Base-by-base conservation (phyloP, 768 basidiomycete genomes). In the Gloeopeniophorella convolvens region DNA sequence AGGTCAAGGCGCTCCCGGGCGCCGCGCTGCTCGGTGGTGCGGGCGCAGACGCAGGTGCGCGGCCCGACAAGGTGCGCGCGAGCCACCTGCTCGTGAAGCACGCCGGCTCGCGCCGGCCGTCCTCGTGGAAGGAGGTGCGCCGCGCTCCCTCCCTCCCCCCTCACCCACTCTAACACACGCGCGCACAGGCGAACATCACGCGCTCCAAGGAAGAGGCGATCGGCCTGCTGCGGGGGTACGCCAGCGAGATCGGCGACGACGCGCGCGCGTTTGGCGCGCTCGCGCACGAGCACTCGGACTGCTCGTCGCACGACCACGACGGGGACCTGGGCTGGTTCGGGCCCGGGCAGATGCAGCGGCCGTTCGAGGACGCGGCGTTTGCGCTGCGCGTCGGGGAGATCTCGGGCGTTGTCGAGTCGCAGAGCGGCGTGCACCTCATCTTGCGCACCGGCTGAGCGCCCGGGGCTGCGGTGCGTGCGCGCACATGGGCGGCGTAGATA, bases 1-100 rank as follows among this genome's bases (percentile, higher is more conserved):
- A 94, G 58, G 66, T 88, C 58, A 54, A 67, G 1, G 45, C 68
- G 3, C 75, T 96, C 9, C 82, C 88, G 2, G 90, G 89, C 0
- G 86, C 85, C 15, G 63, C 79, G 34, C 69, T 79, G 61, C 75
- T 76, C 49, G 66, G 46, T 28, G 63, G 63, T 26, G 60, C 48
- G 27, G 54, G 50, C 24, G 53, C 60, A 59, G 39, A 45, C 69
- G 20, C 76, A 85, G 67, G 88, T 95, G 39, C 23, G 10, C 46
- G 64, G 62, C 61, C 72, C 15, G 74, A 70, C 16, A 75, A 87
- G 67, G 89, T 96, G 32, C 80, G 91, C 42, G 95, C 93, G n/a
- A 92, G 90, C 62, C 96, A 99, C 72, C 72, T 99, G 54, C 70
- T 99, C 50, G 84, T 97, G 55, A 99, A 99, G 70, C 94, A 97